Conservation (phyloP, 805 yeast genomes). For the Wickerhamomyces bovis region DNA sequence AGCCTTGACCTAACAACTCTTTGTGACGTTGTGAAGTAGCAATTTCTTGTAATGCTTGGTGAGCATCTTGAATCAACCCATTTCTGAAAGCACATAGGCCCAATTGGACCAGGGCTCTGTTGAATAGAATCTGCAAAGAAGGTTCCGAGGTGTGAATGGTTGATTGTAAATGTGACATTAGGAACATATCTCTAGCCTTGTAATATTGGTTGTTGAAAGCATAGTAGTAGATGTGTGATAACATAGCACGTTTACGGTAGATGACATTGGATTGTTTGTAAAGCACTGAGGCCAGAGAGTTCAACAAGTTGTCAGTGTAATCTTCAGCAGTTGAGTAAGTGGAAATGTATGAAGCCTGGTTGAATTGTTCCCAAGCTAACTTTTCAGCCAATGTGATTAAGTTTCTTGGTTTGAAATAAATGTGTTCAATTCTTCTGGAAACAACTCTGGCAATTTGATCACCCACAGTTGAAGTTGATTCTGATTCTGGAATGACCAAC, state of each 20-base stretch:
- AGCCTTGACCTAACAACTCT: conserved; percentile 91
- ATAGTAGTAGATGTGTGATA: conserved; percentile 82
- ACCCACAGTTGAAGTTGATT: conserved; percentile 23
- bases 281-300: conserved; percentile 57
- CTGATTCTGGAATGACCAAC: conserved; percentile 41
- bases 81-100: conserved; percentile 93
- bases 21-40: conserved; percentile 80
- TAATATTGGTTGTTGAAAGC: conserved; percentile 82
- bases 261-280: conserved; percentile 60
- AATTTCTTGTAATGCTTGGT: conserved; percentile 81
- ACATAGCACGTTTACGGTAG: conserved; percentile 76
- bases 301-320: conserved; percentile 53
- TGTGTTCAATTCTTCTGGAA: conserved; percentile 81
- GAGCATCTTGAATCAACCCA: conserved; percentile 81
- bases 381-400: conserved; percentile 66
- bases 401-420: conserved; percentile 84
- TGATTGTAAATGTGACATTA: conserved; percentile 79
- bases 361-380: conserved; percentile 62
- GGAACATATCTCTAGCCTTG: conserved; percentile 82
- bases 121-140: conserved; percentile 82
- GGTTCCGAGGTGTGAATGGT: conserved; percentile 82
- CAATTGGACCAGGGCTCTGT: conserved; percentile 91
- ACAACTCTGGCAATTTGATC: conserved; percentile 68
- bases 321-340: conserved; percentile 26
- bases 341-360: conserved; percentile 23